Percentiles rank a stretch among this genome's conserved stretches.
Evolutionary conservation across 176 grass and related monocot species (phyloP).

Genomic region (Eleusine coracana): DNA sequence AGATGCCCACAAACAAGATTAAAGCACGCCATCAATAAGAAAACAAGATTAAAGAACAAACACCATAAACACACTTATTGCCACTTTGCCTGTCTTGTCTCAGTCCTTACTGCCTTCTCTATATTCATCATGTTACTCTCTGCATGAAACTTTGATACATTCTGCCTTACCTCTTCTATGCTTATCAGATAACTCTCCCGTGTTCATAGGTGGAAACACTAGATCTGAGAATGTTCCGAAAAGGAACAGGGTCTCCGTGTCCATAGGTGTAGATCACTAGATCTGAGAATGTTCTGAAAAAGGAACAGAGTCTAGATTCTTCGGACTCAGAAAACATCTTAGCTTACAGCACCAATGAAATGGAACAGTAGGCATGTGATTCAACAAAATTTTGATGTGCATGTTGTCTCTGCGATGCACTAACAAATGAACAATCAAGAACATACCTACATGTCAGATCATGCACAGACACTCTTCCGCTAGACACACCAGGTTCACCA

Average conservation of each 20-base stretch:
- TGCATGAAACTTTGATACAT: neutral
- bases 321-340: neutral
- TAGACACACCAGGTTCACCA: neutral
- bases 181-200: neutral
- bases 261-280: neutral
- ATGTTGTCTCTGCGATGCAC: neutral
- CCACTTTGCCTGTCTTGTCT: neutral
- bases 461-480: neutral
- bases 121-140: neutral
- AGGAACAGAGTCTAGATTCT: neutral
- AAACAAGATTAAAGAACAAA: neutral
- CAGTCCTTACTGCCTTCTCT: neutral
- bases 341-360: neutral
- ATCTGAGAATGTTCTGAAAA: neutral
- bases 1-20: neutral
- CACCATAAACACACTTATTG: neutral
- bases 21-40: no score
- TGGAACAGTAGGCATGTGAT: neutral
- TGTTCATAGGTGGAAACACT: neutral
- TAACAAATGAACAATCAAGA: neutral
- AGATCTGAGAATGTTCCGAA: neutral
- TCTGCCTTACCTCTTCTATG: neutral
- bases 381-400: slow-evolving; percentile 9
- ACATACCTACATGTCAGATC: neutral
- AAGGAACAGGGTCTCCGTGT: neutral